These are phyloP conservation scores for Botrytis hyacinthi DNA, from an alignment of 2,329 filamentous ascomycete species.

Conservation along the genomic window DNA sequence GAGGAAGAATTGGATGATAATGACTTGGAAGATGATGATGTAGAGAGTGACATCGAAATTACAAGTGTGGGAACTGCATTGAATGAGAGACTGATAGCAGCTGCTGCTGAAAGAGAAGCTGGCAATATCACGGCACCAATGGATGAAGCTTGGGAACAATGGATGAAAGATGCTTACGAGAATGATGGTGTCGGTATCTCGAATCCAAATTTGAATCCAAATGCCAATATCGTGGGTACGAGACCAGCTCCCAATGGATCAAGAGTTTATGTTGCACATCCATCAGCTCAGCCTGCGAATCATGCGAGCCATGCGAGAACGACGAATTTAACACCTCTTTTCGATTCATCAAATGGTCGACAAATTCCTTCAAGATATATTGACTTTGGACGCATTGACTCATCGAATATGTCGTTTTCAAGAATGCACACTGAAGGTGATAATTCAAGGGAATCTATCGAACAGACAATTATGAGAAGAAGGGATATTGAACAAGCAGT, in stretches of 20 bases:
- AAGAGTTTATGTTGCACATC: neutral
- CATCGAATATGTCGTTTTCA: neutral
- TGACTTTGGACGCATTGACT: neutral
- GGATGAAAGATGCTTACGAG: constrained; percentile 69
- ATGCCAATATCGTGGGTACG: constrained; percentile 39
- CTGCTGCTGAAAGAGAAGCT: constrained; percentile 60
- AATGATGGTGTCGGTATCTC: constrained; percentile 54
- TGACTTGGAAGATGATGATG: constrained; percentile 42
- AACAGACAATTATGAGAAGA: neutral
- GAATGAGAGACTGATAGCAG: constrained; percentile 63
- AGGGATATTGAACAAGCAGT: neutral
- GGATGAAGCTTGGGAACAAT: constrained; percentile 73
- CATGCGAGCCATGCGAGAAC: neutral
- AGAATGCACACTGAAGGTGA: neutral
- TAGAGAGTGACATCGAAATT: constrained; percentile 54
- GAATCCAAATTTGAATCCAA: constrained; percentile 36
- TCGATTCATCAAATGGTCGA: neutral
- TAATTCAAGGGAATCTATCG: neutral
- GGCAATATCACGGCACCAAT: constrained; percentile 58
- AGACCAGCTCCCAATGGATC: constrained; percentile 36
- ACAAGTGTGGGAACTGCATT: constrained; percentile 60
- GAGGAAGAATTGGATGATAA: constrained; percentile 36
- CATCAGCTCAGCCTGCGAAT: neutral
- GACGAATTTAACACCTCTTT: neutral
- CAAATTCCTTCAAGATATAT: neutral